Percentiles rank a stretch among this genome's conserved stretches.
Evolutionary conservation across 1,284 basidiomycete genomes (phyloP).

Genomic region (Rhodotorula sp.): DNA sequence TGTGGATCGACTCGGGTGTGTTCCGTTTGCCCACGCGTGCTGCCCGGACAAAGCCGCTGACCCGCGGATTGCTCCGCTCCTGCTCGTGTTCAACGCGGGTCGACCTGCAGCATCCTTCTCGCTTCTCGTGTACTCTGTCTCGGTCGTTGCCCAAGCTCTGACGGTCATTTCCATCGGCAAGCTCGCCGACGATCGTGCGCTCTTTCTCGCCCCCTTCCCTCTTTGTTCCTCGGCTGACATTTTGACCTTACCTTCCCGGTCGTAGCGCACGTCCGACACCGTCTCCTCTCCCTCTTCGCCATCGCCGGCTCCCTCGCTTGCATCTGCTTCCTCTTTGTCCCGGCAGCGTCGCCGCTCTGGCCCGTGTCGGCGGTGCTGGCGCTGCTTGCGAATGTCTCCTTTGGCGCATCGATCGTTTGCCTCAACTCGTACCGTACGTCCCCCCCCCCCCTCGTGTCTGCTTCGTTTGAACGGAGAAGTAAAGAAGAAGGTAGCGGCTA

Average conservation of each 20-base stretch:
- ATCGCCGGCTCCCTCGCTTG: slow-evolving; percentile 67
- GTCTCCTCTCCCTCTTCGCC: slow-evolving; percentile 73
- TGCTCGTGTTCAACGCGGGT: too few species aligned
- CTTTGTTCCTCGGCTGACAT: not conserved
- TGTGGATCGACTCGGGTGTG: slow-evolving; percentile 38
- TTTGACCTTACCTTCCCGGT: too few species aligned
- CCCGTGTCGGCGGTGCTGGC: slow-evolving; percentile 64
- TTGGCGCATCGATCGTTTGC: slow-evolving; percentile 79
- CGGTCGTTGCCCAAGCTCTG: slow-evolving; percentile 80
- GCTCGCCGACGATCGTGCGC: slow-evolving; percentile 76
- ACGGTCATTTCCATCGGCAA: slow-evolving; percentile 87
- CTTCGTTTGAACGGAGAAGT: not conserved
- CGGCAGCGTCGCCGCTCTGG: slow-evolving; percentile 70
- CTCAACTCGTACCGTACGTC: slow-evolving; percentile 70
- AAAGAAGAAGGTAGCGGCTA: too few species aligned
- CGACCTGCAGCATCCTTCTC: slow-evolving; percentile 38
- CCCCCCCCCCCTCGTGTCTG: too few species aligned
- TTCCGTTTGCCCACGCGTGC: not conserved
- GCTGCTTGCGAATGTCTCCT: slow-evolving; percentile 74
- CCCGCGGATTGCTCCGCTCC: too few species aligned
- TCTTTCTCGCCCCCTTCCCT: not conserved
- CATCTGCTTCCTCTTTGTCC: slow-evolving; percentile 68
- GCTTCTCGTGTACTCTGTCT: slow-evolving; percentile 63
- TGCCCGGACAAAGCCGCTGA: not conserved
- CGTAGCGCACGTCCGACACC: slow-evolving; percentile 73